Conservation (phyloP, 1,284 basidiomycete genomes). For the Cryptococcus maquisensis region DNA sequence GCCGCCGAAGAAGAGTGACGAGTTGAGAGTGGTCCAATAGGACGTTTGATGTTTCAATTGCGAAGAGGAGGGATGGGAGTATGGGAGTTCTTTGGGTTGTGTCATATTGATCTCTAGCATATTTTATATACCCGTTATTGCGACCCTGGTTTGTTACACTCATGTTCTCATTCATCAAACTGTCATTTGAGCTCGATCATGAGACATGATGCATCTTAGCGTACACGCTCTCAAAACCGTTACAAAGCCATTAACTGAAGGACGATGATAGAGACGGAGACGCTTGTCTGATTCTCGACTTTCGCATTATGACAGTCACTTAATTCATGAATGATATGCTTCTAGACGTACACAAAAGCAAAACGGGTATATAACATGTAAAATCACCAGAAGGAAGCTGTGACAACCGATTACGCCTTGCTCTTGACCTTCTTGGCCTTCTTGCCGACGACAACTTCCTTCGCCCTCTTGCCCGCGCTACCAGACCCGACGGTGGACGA, state of each 20-base stretch:
- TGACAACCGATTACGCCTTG: not conserved
- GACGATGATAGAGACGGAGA: too few relatives aligned
- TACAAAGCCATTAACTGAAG: too few relatives aligned
- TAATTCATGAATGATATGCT: not conserved
- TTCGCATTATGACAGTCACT: too few relatives aligned
- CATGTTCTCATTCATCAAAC: not conserved
- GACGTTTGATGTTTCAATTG: not conserved
- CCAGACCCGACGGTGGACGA: constrained; percentile 32
- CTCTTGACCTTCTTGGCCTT: not conserved
- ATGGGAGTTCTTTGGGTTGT: not conserved
- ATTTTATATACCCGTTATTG: not conserved
- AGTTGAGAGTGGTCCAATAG: not conserved
- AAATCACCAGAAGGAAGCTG: not conserved
- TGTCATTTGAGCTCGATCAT: too few relatives aligned
- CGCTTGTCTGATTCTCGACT: too few relatives aligned
- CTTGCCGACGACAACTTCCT: not conserved
- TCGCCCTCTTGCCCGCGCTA: not conserved
- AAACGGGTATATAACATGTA: not conserved
- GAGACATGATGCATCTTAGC: too few relatives aligned
- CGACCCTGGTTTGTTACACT: not conserved
- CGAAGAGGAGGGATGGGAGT: not conserved
- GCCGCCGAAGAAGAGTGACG: constrained; percentile 1
- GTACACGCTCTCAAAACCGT: too few relatives aligned
- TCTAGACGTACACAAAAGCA: not conserved
- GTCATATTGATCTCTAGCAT: not conserved